A percentile compares a stretch with the other conserved stretches of the same genome.
Evolutionary conservation across 1,284 basidiomycete genomes (phyloP).

Genomic region (Ceratorhiza oryzae-sativae): DNA sequence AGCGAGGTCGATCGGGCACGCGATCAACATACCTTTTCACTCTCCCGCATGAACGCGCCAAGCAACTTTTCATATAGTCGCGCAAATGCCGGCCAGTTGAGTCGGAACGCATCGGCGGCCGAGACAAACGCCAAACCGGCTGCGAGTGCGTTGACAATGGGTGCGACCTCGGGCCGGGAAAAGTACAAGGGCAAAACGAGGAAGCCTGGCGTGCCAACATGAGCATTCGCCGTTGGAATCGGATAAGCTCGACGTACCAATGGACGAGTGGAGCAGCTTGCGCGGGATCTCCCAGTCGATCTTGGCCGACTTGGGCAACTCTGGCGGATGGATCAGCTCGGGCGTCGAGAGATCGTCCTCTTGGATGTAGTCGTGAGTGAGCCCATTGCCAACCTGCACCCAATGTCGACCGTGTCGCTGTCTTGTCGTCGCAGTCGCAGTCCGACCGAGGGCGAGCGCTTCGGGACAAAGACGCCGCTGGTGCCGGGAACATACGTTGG

Average conservation of each 20-base stretch:
- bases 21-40: slow-evolving; percentile 70
- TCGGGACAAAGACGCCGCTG: slow-evolving; percentile 4
- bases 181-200: slow-evolving; percentile 81
- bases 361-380: slow-evolving; percentile 3
- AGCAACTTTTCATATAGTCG: slow-evolving; percentile 76
- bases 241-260: slow-evolving; percentile 63
- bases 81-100: slow-evolving; percentile 74
- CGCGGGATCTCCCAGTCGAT: slow-evolving; percentile 87
- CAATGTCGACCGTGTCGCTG: slow-evolving; percentile 19
- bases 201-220: slow-evolving; percentile 65
- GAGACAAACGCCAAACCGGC: slow-evolving; percentile 73
- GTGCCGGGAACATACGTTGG: slow-evolving; percentile 4
- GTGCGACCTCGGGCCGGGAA: slow-evolving; percentile 59
- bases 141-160: slow-evolving; percentile 71
- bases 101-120: slow-evolving; percentile 79
- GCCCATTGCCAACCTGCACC: slow-evolving; percentile 12
- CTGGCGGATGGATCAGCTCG: slow-evolving; percentile 25
- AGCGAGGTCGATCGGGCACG: background rate
- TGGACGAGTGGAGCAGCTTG: slow-evolving; percentile 89
- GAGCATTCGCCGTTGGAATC: background rate
- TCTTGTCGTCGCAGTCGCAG: slow-evolving; percentile 14
- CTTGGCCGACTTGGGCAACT: slow-evolving; percentile 33
- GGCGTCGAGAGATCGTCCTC: slow-evolving; percentile 29
- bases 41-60: slow-evolving; percentile 93
- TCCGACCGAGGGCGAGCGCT: slow-evolving; percentile 16